Evolutionary conservation across 306 rosid species (phyloP).

Genomic region (Aeschynomene evenia): DNA sequence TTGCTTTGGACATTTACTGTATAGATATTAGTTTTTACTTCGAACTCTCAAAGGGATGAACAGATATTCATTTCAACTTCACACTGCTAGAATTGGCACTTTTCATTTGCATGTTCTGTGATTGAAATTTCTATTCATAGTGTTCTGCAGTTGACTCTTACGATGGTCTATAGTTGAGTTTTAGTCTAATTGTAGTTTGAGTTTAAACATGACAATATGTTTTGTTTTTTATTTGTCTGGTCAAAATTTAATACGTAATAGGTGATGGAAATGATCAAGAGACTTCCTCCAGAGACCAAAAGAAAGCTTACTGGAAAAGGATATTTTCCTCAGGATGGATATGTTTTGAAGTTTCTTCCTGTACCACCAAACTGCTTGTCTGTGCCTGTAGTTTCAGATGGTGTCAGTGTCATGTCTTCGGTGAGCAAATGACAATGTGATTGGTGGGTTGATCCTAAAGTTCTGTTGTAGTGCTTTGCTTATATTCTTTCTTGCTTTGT

Average conservation of each 20-base stretch:
- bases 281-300: constrained; percentile 60
- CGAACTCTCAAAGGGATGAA: background rate
- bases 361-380: constrained; percentile 95
- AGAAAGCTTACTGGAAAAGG: constrained; percentile 75
- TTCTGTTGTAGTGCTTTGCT: background rate
- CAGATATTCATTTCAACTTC: background rate
- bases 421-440: constrained; percentile 48
- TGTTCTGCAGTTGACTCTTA: background rate
- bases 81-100: background rate
- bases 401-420: constrained; percentile 79
- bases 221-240: constrained; percentile 19
- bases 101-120: constrained; percentile 6
- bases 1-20: background rate
- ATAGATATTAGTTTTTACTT: background rate
- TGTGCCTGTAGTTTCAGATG: constrained; percentile 94
- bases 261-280: constrained; percentile 75
- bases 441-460: constrained; percentile 16
- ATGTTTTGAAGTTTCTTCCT: constrained; percentile 64
- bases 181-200: background rate
- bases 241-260: constrained; percentile 31
- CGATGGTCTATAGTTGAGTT: background rate
- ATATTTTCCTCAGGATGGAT: constrained; percentile 90
- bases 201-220: background rate
- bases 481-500: constrained; percentile 17
- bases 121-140: constrained; percentile 1